Evolutionary conservation across 2,329 filamentous ascomycete species (phyloP).

Genomic region (Paecilomyces formosus): DNA sequence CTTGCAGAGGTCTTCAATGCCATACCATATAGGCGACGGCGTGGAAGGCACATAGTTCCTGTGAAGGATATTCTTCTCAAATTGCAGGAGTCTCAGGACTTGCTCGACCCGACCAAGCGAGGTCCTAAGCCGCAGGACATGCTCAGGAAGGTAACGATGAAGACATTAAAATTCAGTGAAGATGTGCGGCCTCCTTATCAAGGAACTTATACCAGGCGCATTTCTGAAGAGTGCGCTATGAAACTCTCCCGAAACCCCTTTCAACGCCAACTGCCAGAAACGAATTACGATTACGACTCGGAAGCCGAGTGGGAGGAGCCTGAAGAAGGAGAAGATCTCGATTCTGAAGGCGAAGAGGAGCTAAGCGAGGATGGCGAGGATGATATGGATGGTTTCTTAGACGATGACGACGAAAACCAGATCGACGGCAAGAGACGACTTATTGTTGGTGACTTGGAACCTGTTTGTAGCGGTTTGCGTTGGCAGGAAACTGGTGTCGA

Average conservation of each 20-base stretch:
- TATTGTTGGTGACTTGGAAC: constrained; percentile 62
- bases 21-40: constrained; percentile 29
- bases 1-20: constrained; percentile 30
- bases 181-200: constrained; percentile 58
- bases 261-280: constrained; percentile 43
- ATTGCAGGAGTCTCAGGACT: constrained; percentile 40
- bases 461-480: constrained; percentile 70
- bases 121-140: constrained; percentile 29
- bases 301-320: constrained; percentile 61
- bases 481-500: constrained; percentile 59
- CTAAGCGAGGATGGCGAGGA: constrained; percentile 62
- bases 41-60: constrained; percentile 22
- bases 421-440: constrained; percentile 49
- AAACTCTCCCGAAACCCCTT: constrained; percentile 50
- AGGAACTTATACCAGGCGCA: constrained; percentile 51
- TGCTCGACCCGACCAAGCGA: constrained; percentile 23
- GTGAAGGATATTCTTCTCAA: constrained; percentile 57
- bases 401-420: constrained; percentile 69
- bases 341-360: constrained; percentile 57
- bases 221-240: constrained; percentile 30
- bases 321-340: constrained; percentile 64
- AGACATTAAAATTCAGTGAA: constrained; percentile 53
- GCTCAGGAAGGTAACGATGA: constrained; percentile 46
- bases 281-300: constrained; percentile 60
- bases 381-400: constrained; percentile 84